Evolutionary conservation across 2,329 filamentous ascomycete species (phyloP), one percentile per base, ranked within the genome.

Genomic region (Penicillium olsonii): DNA sequence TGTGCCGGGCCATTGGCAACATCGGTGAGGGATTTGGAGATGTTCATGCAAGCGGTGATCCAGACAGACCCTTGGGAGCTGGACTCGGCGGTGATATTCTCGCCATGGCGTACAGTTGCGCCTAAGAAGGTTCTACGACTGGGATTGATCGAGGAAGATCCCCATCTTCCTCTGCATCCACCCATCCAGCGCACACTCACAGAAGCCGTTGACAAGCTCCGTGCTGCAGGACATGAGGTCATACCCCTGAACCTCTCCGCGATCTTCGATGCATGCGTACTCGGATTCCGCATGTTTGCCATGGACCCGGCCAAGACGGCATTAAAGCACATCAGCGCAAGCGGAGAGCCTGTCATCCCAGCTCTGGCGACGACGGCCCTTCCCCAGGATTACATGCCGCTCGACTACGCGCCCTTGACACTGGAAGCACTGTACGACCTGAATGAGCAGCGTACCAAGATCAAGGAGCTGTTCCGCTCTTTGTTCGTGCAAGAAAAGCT

Each of bases 341-440:
- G 63, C 4, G 72, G 73, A 0, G 77, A 79, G 48, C 75, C 75
- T 0, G 45, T 33, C 1, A 58, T 58, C 8, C 54, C 54, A 6
- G 53, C 55, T 4, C 33, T 56, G 33, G 37, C 34, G 9, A 56
- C 57, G 9, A 59, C 61, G 0, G 46, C 57, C 7, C 45, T 61
- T n/a, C 45, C 53, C 12, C 43, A 56, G 19, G 47, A 52, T 5
- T 48, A 50, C 29, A 47, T 53, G 39, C 33, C 27, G 27, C 41
- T 41, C 8, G 52, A 48, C 4, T 47, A 49, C 24, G 48, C 45
- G 1, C 48, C 48, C 3, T 57, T 68, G 24, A 66, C 40, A 19
- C 43, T 79, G 26, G 68, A 76, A 20, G 68, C 65, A 17, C 55
- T 77, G 4, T 77, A 69, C 50, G 70, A 73, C 20, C 63, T 80